Evolutionary conservation across 1,284 basidiomycete genomes (phyloP).

Genomic region (Termitomyces sp.): DNA sequence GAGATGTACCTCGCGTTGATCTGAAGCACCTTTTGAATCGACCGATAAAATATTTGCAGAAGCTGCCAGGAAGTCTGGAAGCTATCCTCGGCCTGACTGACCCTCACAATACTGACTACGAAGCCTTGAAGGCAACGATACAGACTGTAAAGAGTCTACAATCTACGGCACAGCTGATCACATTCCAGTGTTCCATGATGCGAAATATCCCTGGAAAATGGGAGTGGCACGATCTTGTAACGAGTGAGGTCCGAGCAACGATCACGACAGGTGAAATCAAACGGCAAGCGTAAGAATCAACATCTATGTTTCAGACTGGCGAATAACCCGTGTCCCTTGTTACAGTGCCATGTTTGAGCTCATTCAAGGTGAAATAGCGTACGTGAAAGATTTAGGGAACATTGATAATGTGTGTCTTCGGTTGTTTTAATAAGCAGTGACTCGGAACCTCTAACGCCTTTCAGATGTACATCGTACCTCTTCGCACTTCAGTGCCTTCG

Average conservation of each 20-base stretch:
- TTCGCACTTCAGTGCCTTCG: constrained; percentile 70
- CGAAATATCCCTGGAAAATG: constrained; percentile 71
- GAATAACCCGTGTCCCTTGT: neutral
- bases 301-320: neutral
- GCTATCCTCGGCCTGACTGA: constrained; percentile 81
- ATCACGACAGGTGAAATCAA: constrained; percentile 78
- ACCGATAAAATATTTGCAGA: constrained; percentile 84
- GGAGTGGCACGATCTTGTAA: constrained; percentile 87
- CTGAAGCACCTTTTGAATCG: constrained; percentile 84
- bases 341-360: constrained; percentile 88
- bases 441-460: constrained; percentile 20
- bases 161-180: constrained; percentile 70
- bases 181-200: constrained; percentile 84
- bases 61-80: constrained; percentile 83
- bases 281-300: constrained; percentile 75
- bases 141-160: constrained; percentile 75
- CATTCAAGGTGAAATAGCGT: constrained; percentile 94
- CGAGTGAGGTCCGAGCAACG: constrained; percentile 54
- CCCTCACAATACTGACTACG: constrained; percentile 71
- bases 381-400: constrained; percentile 88
- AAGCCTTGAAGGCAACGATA: constrained; percentile 73
- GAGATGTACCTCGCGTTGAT: constrained; percentile 70
- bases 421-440: constrained; percentile 34
- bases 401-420: constrained; percentile 34
- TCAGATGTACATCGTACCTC: constrained; percentile 13